phyloP scores from a whole-genome alignment of 768 basidiomycete genomes.

The Tylopilus vinaceipallidus region DNA sequence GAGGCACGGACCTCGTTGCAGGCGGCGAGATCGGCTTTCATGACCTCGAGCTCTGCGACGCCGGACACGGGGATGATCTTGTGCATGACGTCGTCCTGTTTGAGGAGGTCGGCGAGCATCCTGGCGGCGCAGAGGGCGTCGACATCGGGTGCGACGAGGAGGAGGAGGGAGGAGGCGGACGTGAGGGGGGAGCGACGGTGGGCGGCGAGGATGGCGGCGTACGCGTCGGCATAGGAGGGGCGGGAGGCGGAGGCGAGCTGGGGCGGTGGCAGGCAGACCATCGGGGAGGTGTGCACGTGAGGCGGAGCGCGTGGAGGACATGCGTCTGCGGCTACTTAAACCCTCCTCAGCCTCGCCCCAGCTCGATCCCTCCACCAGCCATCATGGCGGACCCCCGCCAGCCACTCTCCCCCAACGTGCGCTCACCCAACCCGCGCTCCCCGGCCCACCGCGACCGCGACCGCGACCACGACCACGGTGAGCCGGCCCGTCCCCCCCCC shows the following conservation, averaged over 20 bases:
- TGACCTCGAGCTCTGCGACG: constrained; percentile 66
- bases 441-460: constrained; percentile 33
- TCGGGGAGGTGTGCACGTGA: constrained; percentile 25
- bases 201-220: constrained; percentile 64
- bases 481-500: background rate
- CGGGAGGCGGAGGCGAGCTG: constrained; percentile 57
- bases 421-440: constrained; percentile 40
- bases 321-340: constrained; percentile 33
- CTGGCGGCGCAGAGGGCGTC: constrained; percentile 90
- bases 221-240: constrained; percentile 71
- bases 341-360: constrained; percentile 1
- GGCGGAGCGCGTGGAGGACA: constrained; percentile 22
- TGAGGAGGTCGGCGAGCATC: constrained; percentile 87
- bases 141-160: constrained; percentile 87
- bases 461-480: constrained; percentile 56
- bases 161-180: constrained; percentile 79
- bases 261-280: constrained; percentile 74
- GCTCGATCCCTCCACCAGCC: constrained; percentile 28
- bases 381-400: constrained; percentile 58
- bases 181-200: constrained; percentile 73
- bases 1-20: constrained; percentile 60
- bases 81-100: constrained; percentile 92
- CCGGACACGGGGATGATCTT: constrained; percentile 88
- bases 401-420: constrained; percentile 54
- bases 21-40: constrained; percentile 62